Evolutionary conservation across 306 rosid genomes (phyloP).

Genomic region (Argentina anserina): DNA sequence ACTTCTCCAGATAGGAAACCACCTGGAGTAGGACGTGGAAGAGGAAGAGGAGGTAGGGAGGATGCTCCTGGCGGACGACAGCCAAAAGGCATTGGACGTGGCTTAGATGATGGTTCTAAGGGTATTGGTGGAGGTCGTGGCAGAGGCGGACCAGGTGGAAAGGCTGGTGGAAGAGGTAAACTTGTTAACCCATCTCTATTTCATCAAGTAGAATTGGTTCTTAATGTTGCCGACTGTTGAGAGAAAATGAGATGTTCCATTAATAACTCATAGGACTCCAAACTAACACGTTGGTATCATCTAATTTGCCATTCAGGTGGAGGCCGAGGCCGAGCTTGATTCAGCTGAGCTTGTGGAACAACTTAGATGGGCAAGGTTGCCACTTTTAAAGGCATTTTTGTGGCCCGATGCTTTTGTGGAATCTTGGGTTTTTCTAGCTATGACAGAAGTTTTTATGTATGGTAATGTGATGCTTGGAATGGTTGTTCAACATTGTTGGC

Average conservation of each 20-base stretch:
- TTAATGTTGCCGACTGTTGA: not conserved
- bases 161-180: conserved; percentile 83
- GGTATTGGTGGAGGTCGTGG: conserved; percentile 90
- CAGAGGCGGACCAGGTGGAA: conserved; percentile 68
- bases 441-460: not conserved
- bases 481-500: not conserved
- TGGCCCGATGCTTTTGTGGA: conserved; percentile 22
- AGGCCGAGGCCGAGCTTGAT: conserved; percentile 67
- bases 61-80: conserved; percentile 82
- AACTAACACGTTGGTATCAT: not conserved
- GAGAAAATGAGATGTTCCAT: not conserved
- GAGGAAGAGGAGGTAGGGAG: conserved; percentile 85
- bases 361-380: conserved; percentile 18
- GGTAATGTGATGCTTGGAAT: not conserved
- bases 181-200: not conserved
- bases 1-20: conserved; percentile 76
- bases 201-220: not conserved
- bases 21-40: conserved; percentile 95
- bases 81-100: conserved; percentile 86
- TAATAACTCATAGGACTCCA: not conserved
- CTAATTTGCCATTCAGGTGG: conserved; percentile 31
- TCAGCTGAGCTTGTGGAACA: conserved; percentile 34
- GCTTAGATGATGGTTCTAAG: conserved; percentile 78
- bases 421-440: not conserved
- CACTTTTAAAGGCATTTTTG: conserved; percentile 43